Evolutionary conservation across 1,284 basidiomycete species (phyloP), one percentile per base, ranked within the genome.

Genomic region (Ceratobasidium sp.): DNA sequence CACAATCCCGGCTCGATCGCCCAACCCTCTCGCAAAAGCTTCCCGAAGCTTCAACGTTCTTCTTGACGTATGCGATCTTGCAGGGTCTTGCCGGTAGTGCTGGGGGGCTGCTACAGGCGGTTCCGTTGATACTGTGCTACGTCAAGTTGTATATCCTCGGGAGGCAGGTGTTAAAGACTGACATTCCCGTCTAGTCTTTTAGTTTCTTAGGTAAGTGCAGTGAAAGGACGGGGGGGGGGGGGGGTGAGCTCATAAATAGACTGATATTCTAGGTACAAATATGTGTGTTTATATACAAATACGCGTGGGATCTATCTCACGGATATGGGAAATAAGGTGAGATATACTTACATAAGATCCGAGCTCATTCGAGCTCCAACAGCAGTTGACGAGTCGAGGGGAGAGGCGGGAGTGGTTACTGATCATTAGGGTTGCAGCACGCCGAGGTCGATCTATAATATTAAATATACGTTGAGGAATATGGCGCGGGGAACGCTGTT

Each of bases 401-500:
- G 33, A 33, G 33, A 33, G 33, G 33, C 33, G 33, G 33, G 33
- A 33, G 33, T 33, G 33, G 33, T 33, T 33, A 33, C 33, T 33
- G 33, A 33, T 33, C 33, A 33, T 9, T 33, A n/a, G 50, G 50
- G 50, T 15, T 52, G 7, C 46, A 75, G 88, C n/a, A 90, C 89
- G 33, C 89, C 89, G 17, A 54, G 79, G 20, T 70, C 73, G 48
- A 78, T 86, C 20, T 87, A 83, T 81, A 84, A 82, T 50, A 83
- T 84, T 46, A 82, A 84, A 50, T 86, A 86, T 80, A 81, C 80
- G 20, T 82, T 87, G 73, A 80, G 82, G 17, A 62, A 85, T 28
- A 91, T 94, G 0, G 87, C 90, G 0, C 98, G 95, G 94, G 97
- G 97, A 13, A 96, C 96, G 0, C 84, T 93, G 0, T 97, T 95